These are phyloP conservation scores for Hyaloperonospora arabidopsidis DNA, from an alignment of 352 stramenopile genomes.

Conservation along the genomic window DNA sequence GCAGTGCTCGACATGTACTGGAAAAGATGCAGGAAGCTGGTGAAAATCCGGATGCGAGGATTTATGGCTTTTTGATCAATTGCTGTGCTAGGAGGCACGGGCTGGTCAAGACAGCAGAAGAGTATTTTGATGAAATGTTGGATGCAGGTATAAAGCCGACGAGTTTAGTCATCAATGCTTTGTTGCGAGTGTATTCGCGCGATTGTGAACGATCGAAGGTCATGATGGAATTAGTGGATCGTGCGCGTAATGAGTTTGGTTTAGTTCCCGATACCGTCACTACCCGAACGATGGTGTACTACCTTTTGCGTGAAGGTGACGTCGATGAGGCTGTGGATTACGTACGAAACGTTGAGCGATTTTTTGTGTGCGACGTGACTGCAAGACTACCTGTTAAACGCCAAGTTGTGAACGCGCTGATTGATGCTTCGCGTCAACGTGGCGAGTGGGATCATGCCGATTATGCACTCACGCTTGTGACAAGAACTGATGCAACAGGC, in stretches of 20 bases:
- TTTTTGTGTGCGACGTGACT: constrained; percentile 6
- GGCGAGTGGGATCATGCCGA: constrained; percentile 34
- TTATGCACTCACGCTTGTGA: constrained; percentile 9
- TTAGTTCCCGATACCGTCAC: constrained; percentile 40
- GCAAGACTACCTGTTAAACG: constrained; percentile 16
- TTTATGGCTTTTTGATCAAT: constrained; percentile 59
- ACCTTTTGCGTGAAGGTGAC: constrained; percentile 36
- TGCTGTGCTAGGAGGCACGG: constrained; percentile 44
- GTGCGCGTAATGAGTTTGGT: constrained; percentile 28
- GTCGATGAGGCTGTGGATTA: constrained; percentile 23
- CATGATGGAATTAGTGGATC: constrained; percentile 29
- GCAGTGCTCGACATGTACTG: constrained; percentile 31
- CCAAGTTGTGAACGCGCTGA: constrained; percentile 31
- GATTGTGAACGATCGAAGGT: constrained; percentile 25
- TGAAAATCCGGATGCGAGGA: constrained; percentile 27
- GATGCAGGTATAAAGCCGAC: constrained; percentile 30
- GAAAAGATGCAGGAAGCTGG: constrained; percentile 34
- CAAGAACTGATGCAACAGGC: constrained; percentile 2
- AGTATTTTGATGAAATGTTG: constrained; percentile 43
- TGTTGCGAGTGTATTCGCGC: constrained; percentile 54
- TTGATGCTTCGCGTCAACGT: constrained; percentile 43
- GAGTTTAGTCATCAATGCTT: constrained; percentile 43
- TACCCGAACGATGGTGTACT: constrained; percentile 33
- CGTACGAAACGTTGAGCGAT: constrained; percentile 16
- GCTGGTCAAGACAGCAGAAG: constrained; percentile 28